These are phyloP conservation scores for Hansfordia pulvinata DNA, from an alignment of 2,329 filamentous ascomycete genomes.

Conservation along the genomic window DNA sequence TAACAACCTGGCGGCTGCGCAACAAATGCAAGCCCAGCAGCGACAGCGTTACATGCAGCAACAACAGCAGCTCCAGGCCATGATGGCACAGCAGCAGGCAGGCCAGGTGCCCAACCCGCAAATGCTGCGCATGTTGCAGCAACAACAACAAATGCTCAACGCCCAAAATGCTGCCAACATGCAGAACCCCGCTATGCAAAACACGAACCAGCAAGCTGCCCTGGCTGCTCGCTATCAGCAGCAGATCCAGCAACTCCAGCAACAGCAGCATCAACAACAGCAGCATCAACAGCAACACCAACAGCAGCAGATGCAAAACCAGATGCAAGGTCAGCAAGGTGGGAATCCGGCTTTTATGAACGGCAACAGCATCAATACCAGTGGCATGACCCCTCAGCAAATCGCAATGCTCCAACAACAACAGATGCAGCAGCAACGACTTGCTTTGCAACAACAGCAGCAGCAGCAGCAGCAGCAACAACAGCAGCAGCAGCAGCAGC, in stretches of 20 bases:
- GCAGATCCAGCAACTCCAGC: conserved; percentile 17
- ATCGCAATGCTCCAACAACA: conserved; percentile 19
- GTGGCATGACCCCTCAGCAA: conserved; percentile 15
- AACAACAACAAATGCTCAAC: conserved; percentile 19
- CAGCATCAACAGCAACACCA: conserved; percentile 25
- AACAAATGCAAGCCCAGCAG: conserved; percentile 18
- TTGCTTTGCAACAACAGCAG: conserved; percentile 15
- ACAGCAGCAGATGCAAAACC: conserved; percentile 21
- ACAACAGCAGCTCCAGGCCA: conserved; percentile 16
- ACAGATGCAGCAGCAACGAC: conserved; percentile 14
- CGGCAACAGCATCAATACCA: too few relatives aligned
- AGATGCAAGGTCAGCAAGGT: conserved; percentile 25
- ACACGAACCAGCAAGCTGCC: conserved; percentile 24
- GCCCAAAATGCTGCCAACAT: too few relatives aligned
- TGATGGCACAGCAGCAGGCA: conserved; percentile 17
- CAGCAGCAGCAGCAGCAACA: conserved; percentile 16
- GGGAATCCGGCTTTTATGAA: conserved; percentile 28
- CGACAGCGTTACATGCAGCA: conserved; percentile 13
- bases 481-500: conserved; percentile 9
- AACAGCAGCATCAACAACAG: conserved; percentile 20
- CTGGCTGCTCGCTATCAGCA: conserved; percentile 16
- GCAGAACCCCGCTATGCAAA: conserved; percentile 22
- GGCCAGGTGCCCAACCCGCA: conserved; percentile 26
- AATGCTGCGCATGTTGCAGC: conserved; percentile 19
- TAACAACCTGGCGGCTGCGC: too few relatives aligned